Evolutionary conservation across 148 eudicot genomes (phyloP).

Genomic region (Rhododendron simsii): DNA sequence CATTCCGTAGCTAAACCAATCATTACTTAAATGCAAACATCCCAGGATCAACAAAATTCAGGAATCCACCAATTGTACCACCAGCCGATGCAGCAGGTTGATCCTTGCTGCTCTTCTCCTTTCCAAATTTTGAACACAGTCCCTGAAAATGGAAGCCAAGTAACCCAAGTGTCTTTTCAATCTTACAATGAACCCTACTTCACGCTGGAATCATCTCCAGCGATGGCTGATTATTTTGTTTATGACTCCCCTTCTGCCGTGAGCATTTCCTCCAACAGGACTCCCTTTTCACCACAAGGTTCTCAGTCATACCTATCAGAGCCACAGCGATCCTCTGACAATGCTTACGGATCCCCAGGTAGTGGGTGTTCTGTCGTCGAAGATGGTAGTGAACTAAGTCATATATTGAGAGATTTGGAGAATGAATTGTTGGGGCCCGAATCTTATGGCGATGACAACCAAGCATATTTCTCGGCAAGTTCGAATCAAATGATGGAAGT

Average conservation of each 20-base stretch:
- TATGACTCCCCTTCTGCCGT: slow-evolving; percentile 12
- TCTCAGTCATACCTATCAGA: slow-evolving; percentile 17
- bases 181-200: slow-evolving; percentile 7
- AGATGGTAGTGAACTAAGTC: slow-evolving; percentile 1
- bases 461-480: not conserved
- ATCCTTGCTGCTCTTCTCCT: slow-evolving; percentile 13
- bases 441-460: slow-evolving; percentile 8
- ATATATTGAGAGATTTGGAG: slow-evolving; percentile 7
- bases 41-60: not conserved
- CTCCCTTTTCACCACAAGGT: slow-evolving; percentile 16
- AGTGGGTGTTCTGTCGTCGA: slow-evolving; percentile 12
- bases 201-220: slow-evolving; percentile 18
- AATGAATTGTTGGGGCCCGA: slow-evolving; percentile 11
- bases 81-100: slow-evolving; percentile 15
- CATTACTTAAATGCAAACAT: not conserved
- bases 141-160: slow-evolving; percentile 6
- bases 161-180: not conserved
- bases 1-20: slow-evolving; percentile 1
- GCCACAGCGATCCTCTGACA: slow-evolving; percentile 9
- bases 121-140: slow-evolving; percentile 1
- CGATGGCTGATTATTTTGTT: not conserved
- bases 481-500: slow-evolving; percentile 10
- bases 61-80: not conserved
- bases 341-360: slow-evolving; percentile 11
- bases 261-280: slow-evolving; percentile 14